phyloP scores from a whole-genome alignment of 2,329 filamentous ascomycete species.

The Fusarium algeriense region DNA sequence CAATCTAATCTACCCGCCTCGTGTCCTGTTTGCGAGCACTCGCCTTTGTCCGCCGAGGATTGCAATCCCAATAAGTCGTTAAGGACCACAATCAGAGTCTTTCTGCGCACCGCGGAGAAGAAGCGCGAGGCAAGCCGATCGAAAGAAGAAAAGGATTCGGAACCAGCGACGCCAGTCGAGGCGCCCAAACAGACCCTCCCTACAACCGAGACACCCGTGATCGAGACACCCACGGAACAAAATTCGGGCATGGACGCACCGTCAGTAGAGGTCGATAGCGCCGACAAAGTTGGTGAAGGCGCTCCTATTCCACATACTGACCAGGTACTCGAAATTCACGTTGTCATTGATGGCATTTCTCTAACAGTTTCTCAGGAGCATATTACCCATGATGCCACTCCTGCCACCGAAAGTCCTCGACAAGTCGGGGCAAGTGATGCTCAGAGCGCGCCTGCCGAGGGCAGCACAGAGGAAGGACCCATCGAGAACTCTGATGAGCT shows the following conservation, averaged over 20 bases:
- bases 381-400: slow-evolving; percentile 4
- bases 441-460: slow-evolving; percentile 25
- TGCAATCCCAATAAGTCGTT: slow-evolving; percentile 91
- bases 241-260: slow-evolving; percentile 10
- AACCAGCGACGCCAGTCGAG: slow-evolving; percentile 58
- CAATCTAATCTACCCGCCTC: slow-evolving; percentile 80
- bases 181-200: slow-evolving; percentile 52
- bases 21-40: slow-evolving; percentile 94
- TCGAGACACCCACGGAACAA: slow-evolving; percentile 39
- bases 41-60: slow-evolving; percentile 84
- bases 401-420: slow-evolving; percentile 3
- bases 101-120: slow-evolving; percentile 90
- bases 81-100: slow-evolving; percentile 92
- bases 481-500: slow-evolving; percentile 40
- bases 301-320: slow-evolving; percentile 19
- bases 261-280: slow-evolving; percentile 13
- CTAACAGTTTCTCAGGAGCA: slow-evolving; percentile 15
- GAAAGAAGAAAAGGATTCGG: slow-evolving; percentile 60
- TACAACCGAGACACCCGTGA: slow-evolving; percentile 37
- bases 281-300: slow-evolving; percentile 14
- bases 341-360: background rate
- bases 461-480: slow-evolving; percentile 28
- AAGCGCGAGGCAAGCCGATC: slow-evolving; percentile 77
- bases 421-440: slow-evolving; percentile 32
- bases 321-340: slow-evolving; percentile 28